These are phyloP conservation scores for Filobasidium floriforme DNA, from an alignment of 768 basidiomycete species.

Conservation along the genomic window DNA sequence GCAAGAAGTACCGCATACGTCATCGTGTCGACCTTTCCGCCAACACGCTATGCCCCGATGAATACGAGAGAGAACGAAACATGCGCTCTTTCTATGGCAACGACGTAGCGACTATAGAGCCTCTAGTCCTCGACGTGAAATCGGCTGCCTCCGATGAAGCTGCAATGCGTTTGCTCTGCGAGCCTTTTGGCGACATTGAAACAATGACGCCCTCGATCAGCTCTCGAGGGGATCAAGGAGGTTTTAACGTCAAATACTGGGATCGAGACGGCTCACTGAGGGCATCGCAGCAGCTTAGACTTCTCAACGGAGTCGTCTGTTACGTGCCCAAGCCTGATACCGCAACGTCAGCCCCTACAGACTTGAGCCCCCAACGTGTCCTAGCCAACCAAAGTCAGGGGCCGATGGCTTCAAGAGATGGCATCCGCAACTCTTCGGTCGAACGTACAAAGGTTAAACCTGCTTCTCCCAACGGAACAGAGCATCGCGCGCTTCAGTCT, in stretches of 20 bases:
- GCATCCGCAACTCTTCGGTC: background rate
- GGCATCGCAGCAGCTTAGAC: background rate
- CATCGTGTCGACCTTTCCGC: background rate
- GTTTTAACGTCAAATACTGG: background rate
- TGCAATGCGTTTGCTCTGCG: background rate
- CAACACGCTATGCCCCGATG: background rate
- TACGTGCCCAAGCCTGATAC: background rate
- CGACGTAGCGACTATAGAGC: background rate
- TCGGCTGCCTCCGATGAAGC: background rate
- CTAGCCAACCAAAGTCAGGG: background rate
- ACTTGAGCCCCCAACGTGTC: background rate
- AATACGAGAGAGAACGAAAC: background rate
- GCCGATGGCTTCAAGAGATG: background rate
- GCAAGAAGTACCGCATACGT: constrained; percentile 6
- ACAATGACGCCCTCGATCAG: background rate
- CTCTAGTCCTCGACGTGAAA: background rate
- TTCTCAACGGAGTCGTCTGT: background rate
- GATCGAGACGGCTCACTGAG: background rate
- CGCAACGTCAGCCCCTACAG: too few species aligned
- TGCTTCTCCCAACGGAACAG: too few species aligned
- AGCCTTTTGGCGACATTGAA: constrained; percentile 5
- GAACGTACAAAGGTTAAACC: too few species aligned
- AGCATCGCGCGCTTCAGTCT: too few species aligned
- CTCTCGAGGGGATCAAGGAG: background rate
- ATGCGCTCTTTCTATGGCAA: background rate